A percentile compares a stretch with the other conserved stretches of the same genome.
Conservation (phyloP, 1,139 yeast genomes). For the Nakaseomyces kungkrabaensis region DNA sequence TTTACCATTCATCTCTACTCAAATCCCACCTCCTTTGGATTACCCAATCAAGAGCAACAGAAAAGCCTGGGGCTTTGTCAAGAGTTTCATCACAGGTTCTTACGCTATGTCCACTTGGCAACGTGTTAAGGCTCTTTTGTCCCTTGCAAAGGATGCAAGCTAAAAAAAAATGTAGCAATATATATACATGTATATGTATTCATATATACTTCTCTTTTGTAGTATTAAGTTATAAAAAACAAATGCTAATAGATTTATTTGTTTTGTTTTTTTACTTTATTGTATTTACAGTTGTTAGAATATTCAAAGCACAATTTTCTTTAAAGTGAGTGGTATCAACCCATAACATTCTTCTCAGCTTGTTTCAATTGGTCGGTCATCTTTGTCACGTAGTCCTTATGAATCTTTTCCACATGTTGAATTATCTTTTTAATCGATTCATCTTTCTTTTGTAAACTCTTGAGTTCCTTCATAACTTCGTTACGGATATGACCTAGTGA, state of each 20-base stretch:
- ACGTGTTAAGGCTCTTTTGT: slow-evolving; percentile 43
- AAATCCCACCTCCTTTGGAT: slow-evolving; percentile 79
- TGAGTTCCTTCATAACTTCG: slow-evolving; percentile 48
- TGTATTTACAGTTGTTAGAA: slow-evolving; percentile 1
- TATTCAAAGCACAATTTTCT: slow-evolving; percentile 3
- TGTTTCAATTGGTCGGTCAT: slow-evolving; percentile 49
- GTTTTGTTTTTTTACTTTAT: background rate
- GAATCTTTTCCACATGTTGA: slow-evolving; percentile 54
- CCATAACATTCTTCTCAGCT: slow-evolving; percentile 41
- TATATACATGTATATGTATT: background rate
- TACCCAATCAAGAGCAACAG: slow-evolving; percentile 78
- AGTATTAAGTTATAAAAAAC: background rate
- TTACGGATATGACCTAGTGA: slow-evolving; percentile 58
- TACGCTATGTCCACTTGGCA: slow-evolving; percentile 69
- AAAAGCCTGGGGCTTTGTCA: slow-evolving; percentile 82
- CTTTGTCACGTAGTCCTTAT: slow-evolving; percentile 52
- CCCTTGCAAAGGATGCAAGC: slow-evolving; percentile 35
- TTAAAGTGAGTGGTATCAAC: slow-evolving; percentile 8
- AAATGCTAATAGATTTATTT: background rate
- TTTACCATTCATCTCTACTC: slow-evolving; percentile 65
- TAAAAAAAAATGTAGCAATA: slow-evolving; percentile 5
- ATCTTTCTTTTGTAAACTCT: slow-evolving; percentile 44
- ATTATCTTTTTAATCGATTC: slow-evolving; percentile 46
- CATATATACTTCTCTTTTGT: background rate
- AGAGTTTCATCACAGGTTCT: slow-evolving; percentile 76